Percentiles rank a stretch among this genome's conserved stretches.
These are phyloP conservation scores for Penicillium cinerascens DNA, from an alignment of 495 filamentous ascomycete species.

Conservation along the genomic window DNA sequence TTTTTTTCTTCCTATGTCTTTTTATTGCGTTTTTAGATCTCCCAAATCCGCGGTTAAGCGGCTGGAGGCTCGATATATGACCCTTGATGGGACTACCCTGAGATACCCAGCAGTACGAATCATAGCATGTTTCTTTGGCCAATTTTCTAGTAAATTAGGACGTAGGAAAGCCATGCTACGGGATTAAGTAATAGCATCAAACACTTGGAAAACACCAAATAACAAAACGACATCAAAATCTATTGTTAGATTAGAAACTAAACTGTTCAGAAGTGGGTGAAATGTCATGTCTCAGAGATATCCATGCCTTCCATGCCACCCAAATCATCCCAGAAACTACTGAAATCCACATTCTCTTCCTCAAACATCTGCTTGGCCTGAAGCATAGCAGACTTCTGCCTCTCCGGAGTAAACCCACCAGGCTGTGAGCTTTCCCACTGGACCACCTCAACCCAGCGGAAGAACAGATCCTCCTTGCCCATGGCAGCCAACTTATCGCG, in stretches of 20 bases:
- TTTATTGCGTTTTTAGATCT: slow-evolving; percentile 8
- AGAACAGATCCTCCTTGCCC: slow-evolving; percentile 82
- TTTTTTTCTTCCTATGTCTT: slow-evolving; percentile 8
- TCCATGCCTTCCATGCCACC: slow-evolving; percentile 63
- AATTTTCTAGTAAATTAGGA: not conserved
- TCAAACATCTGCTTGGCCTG: slow-evolving; percentile 68
- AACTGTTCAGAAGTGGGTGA: not conserved
- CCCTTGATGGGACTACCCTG: slow-evolving; percentile 14
- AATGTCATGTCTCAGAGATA: slow-evolving; percentile 7
- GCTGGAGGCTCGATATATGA: not conserved
- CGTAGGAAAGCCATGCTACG: not conserved
- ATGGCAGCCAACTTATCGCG: slow-evolving; percentile 64
- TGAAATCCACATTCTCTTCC: slow-evolving; percentile 68
- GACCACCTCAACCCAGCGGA: slow-evolving; percentile 78
- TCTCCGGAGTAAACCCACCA: slow-evolving; percentile 67
- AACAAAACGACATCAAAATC: not conserved
- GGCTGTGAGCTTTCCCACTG: slow-evolving; percentile 75
- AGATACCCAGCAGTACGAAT: slow-evolving; percentile 34
- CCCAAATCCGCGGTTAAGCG: not conserved
- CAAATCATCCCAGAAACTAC: slow-evolving; percentile 66
- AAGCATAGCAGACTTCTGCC: slow-evolving; percentile 60
- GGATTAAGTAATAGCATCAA: not conserved
- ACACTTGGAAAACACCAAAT: not conserved
- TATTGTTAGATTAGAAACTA: not conserved
- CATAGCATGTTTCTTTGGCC: not conserved